Percentiles rank a stretch among this genome's conserved stretches.
Evolutionary conservation across 345 rosid species (phyloP).

Genomic region (Reutealis trisperma): DNA sequence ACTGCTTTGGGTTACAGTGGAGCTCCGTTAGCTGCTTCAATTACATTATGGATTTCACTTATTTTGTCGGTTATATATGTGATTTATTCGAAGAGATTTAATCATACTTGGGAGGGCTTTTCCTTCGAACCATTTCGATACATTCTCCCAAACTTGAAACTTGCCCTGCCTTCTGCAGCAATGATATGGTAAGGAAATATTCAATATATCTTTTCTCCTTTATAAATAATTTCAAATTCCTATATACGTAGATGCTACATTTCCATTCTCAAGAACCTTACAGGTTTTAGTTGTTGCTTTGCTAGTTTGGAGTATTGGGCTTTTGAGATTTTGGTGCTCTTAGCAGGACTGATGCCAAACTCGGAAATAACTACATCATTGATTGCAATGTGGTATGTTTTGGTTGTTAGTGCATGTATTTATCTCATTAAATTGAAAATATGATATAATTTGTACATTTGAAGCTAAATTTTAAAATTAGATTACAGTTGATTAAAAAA

Average conservation of each 20-base stretch:
- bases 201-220: neutral
- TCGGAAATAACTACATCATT: slow-evolving; percentile 19
- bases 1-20: slow-evolving; percentile 59
- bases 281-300: neutral
- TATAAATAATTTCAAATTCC: no score
- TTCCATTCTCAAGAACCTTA: neutral
- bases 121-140: slow-evolving; percentile 16
- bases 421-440: no score
- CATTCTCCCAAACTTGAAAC: slow-evolving; percentile 19
- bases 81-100: slow-evolving; percentile 13
- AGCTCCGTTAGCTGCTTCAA: slow-evolving; percentile 69
- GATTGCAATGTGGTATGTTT: slow-evolving; percentile 28
- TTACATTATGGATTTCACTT: slow-evolving; percentile 61
- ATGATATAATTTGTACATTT: no score
- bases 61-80: slow-evolving; percentile 49
- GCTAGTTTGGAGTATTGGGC: slow-evolving; percentile 34
- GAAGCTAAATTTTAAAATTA: no score
- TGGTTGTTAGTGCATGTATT: neutral
- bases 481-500: no score
- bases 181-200: slow-evolving; percentile 28
- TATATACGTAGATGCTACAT: neutral
- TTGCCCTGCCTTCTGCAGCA: slow-evolving; percentile 35
- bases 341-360: slow-evolving; percentile 33
- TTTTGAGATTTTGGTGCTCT: slow-evolving; percentile 26
- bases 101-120: slow-evolving; percentile 26